phyloP scores from a whole-genome alignment of 2,329 filamentous ascomycete genomes.

The Diaporthe vaccinii region DNA sequence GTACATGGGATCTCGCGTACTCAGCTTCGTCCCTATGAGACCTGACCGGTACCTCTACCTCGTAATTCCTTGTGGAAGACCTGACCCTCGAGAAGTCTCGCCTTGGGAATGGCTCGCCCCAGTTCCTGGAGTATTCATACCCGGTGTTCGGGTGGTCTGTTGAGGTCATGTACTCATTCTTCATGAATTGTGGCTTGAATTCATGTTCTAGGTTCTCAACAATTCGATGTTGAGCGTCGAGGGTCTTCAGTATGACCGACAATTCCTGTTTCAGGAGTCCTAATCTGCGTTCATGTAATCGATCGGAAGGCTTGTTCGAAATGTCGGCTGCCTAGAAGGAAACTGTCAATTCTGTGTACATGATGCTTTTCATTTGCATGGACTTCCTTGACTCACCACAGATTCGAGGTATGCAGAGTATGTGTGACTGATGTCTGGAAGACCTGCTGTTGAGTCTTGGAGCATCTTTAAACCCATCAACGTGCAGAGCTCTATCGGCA shows the following conservation, averaged over 20 bases:
- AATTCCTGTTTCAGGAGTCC: slow-evolving; percentile 7
- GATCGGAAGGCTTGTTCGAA: neutral
- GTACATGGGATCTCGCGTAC: neutral
- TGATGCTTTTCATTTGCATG: neutral
- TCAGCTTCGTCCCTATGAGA: neutral
- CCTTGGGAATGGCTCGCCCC: neutral
- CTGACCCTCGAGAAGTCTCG: neutral
- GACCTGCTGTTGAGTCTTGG: slow-evolving; percentile 54
- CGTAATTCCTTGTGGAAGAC: neutral
- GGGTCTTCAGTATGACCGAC: neutral
- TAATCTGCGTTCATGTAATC: neutral
- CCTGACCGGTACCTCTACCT: neutral
- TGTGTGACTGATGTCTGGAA: slow-evolving; percentile 55
- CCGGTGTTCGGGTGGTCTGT: neutral
- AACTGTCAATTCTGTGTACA: neutral
- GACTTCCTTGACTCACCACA: slow-evolving; percentile 45
- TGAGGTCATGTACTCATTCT: no score
- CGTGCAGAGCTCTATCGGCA: slow-evolving; percentile 59
- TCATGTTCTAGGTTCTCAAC: neutral
- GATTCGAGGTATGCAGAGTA: slow-evolving; percentile 59
- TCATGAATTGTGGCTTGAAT: neutral
- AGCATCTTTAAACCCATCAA: slow-evolving; percentile 56
- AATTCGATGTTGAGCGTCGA: neutral
- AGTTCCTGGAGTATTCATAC: neutral
- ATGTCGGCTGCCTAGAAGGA: neutral